phyloP scores from a whole-genome alignment of 176 grass and related monocot genomes.

The Puya raimondii region DNA sequence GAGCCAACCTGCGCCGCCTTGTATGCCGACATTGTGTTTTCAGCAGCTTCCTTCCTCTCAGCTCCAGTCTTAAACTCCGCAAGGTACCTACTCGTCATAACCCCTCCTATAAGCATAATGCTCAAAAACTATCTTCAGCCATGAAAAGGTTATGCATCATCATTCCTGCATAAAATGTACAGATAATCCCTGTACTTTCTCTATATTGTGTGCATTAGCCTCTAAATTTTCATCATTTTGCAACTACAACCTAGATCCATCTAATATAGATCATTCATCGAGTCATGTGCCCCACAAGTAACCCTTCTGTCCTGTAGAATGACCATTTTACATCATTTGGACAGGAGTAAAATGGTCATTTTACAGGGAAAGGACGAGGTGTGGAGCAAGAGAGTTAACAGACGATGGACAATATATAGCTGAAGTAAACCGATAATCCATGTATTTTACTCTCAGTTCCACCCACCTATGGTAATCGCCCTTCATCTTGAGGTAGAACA shows the following conservation, averaged over 20 bases:
- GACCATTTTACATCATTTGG: background rate
- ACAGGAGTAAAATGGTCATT: background rate
- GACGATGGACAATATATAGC: no score
- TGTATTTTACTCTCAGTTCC: background rate
- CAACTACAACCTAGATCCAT: no score
- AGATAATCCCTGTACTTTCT: no score
- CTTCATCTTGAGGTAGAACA: constrained; percentile 96
- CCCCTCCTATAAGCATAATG: no score
- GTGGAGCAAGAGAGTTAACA: no score
- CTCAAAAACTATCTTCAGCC: no score
- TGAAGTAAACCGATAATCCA: background rate
- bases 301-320: background rate
- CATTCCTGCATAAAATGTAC: no score
- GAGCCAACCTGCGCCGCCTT: constrained; percentile 72
- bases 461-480: constrained; percentile 81
- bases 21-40: constrained; percentile 70
- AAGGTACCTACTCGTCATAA: constrained; percentile 46
- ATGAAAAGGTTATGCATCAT: no score
- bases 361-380: no score
- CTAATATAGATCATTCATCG: no score
- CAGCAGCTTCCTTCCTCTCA: constrained; percentile 69
- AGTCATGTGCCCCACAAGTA: background rate
- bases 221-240: no score
- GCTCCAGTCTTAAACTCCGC: constrained; percentile 64
- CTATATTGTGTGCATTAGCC: no score